Conservation (phyloP, 352 stramenopile genomes). For the Thalassiosira livingstoniorum region DNA sequence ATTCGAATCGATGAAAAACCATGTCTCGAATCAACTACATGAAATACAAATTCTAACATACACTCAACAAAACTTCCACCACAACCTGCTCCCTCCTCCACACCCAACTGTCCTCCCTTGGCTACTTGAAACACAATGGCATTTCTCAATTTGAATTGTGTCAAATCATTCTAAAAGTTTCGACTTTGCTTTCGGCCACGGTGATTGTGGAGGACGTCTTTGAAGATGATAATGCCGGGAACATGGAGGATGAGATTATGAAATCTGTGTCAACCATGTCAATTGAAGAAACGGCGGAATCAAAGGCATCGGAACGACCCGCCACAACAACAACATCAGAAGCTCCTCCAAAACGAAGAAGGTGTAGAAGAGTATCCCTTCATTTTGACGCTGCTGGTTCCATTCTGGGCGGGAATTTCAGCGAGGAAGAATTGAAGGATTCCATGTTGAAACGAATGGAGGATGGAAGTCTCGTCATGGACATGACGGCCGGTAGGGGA, state of each 20-base stretch:
- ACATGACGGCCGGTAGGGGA: slow-evolving; percentile 5
- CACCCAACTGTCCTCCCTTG: slow-evolving; percentile 71
- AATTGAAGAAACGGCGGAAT: slow-evolving; percentile 27
- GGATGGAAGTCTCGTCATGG: slow-evolving; percentile 32
- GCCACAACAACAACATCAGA: background rate
- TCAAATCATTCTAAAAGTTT: slow-evolving; percentile 76
- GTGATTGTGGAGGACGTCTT: slow-evolving; percentile 34
- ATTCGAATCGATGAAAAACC: too few relatives aligned
- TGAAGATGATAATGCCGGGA: background rate
- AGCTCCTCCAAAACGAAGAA: slow-evolving; percentile 20
- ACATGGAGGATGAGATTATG: slow-evolving; percentile 13
- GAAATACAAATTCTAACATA: slow-evolving; percentile 1
- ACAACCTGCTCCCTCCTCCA: slow-evolving; percentile 71
- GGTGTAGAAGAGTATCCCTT: slow-evolving; percentile 48
- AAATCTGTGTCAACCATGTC: slow-evolving; percentile 36
- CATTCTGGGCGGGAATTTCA: slow-evolving; percentile 49
- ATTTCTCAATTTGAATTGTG: slow-evolving; percentile 64
- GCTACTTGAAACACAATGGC: slow-evolving; percentile 69
- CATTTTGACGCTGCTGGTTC: slow-evolving; percentile 76
- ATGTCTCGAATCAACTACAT: too few relatives aligned
- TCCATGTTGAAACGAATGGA: slow-evolving; percentile 23
- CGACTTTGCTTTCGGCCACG: slow-evolving; percentile 70
- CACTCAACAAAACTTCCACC: slow-evolving; percentile 29
- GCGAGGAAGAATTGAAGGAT: slow-evolving; percentile 7
- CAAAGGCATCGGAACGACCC: background rate